Evolutionary conservation across 805 yeast genomes (phyloP).

Genomic region (Brettanomyces custersianus): DNA sequence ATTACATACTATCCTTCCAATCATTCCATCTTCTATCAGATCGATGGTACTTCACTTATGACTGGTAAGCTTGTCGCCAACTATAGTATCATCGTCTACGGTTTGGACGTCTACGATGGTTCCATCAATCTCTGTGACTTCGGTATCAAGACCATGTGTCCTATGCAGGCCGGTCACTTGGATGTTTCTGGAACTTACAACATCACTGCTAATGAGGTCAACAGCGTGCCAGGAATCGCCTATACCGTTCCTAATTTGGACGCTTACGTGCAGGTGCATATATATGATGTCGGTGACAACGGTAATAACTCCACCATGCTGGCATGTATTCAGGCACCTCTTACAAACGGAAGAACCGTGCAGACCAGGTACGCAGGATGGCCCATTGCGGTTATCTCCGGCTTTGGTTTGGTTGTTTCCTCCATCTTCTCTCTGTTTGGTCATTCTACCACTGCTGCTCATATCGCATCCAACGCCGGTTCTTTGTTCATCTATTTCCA

Average conservation of each 20-base stretch:
- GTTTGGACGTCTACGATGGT: conserved; percentile 51
- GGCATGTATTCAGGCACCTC: conserved; percentile 88
- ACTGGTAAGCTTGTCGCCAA: conserved; percentile 62
- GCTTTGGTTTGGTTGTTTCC: conserved; percentile 78
- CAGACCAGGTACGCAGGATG: conserved; percentile 88
- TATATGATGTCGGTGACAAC: conserved; percentile 40
- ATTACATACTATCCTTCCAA: conserved; percentile 65
- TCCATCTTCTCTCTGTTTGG: conserved; percentile 84
- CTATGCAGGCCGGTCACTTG: conserved; percentile 79
- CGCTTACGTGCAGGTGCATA: conserved; percentile 74
- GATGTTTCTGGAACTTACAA: conserved; percentile 43
- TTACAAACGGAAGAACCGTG: conserved; percentile 87
- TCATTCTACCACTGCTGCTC: conserved; percentile 88
- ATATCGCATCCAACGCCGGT: conserved; percentile 92
- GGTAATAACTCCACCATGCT: conserved; percentile 32
- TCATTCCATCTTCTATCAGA: conserved; percentile 50
- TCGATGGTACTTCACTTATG: conserved; percentile 73
- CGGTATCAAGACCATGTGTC: conserved; percentile 54
- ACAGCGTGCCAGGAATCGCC: conserved; percentile 71
- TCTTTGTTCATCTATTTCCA: conserved; percentile 92
- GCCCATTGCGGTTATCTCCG: conserved; percentile 92
- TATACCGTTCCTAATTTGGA: conserved; percentile 91
- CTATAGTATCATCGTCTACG: conserved; percentile 67
- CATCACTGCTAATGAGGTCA: conserved; percentile 30
- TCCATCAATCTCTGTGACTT: conserved; percentile 59